Base-by-base conservation (phyloP, 1,284 basidiomycete genomes). In the Butyriboletus regius region DNA sequence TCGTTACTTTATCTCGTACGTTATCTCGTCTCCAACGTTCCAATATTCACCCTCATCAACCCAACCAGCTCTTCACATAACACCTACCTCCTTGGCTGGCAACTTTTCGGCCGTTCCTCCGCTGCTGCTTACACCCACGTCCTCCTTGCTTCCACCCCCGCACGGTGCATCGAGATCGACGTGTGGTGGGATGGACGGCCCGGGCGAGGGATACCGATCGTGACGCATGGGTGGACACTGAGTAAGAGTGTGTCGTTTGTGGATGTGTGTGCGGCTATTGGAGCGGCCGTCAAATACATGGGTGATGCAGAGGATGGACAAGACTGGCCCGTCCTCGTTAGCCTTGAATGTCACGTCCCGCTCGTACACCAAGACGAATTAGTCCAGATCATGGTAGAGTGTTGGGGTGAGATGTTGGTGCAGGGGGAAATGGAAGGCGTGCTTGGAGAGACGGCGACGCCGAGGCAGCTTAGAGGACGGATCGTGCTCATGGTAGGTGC, bases 161-260 rank as follows among this genome's bases (percentile, higher is more conserved):
- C 73, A 5, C 74, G 80, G 33, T 84, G 81, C 58, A 78, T 85
- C 66, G 83, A 85, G 62, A 82, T 85, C 50, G 83, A 85, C 57
- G 81, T 81, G 14, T 85, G 83, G 83, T 74, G 79, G 12, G 48
- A 50, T 29, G 49, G 37, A 17, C 74, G 75, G 5, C 67, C 70
- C 3, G 67, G 72, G 39, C 78, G 77, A 12, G 43, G 51, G 6
- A 5, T 52, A 6, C 73, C 76, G 24, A 69, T 82, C 46, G 81
- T 83, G 31, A 84, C 78, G 0, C 82, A 84, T 56, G 80, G 80
- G 1, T 70, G 77, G 56, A 82, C 80, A 0, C 68, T 79, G 48
- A 77, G 72, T 50, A 70, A 72, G 52, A 69, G 73, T 28, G 71
- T 81, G 2, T 57, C 74, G 1, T 78, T 83, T 50, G 46, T 69